These are phyloP conservation scores for Boletus rubropictus DNA, from an alignment of 768 basidiomycete species.

Conservation along the genomic window DNA sequence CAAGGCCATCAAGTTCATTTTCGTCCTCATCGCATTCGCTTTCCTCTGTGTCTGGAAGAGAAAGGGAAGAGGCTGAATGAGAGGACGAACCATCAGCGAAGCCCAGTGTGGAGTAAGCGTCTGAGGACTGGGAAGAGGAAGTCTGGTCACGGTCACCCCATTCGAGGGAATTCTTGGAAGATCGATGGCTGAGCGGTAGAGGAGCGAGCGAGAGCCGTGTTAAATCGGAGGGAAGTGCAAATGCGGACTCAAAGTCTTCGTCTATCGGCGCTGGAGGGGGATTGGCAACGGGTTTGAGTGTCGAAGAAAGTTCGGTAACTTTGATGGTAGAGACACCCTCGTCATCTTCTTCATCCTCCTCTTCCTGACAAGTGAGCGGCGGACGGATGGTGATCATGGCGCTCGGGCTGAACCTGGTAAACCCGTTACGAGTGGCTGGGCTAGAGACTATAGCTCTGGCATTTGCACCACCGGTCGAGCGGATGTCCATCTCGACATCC, in stretches of 20 bases:
- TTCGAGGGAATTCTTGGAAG: slow-evolving; percentile 79
- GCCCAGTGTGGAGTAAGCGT: slow-evolving; percentile 75
- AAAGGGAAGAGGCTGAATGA: slow-evolving; percentile 59
- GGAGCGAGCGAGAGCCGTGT: slow-evolving; percentile 80
- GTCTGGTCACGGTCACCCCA: slow-evolving; percentile 84
- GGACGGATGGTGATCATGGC: slow-evolving; percentile 55
- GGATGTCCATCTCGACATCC: slow-evolving; percentile 73
- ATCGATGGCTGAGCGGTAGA: slow-evolving; percentile 64
- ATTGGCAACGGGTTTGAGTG: slow-evolving; percentile 32
- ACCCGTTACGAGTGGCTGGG: slow-evolving; percentile 38
- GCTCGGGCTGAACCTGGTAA: slow-evolving; percentile 26
- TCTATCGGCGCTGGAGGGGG: slow-evolving; percentile 38
- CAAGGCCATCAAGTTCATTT: slow-evolving; percentile 73
- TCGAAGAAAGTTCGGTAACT: slow-evolving; percentile 45
- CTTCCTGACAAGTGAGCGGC: slow-evolving; percentile 44
- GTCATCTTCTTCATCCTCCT: slow-evolving; percentile 63
- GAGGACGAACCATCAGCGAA: slow-evolving; percentile 71
- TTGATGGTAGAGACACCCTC: slow-evolving; percentile 85
- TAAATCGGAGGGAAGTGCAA: slow-evolving; percentile 74
- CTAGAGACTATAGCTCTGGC: slow-evolving; percentile 35
- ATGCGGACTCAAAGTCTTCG: slow-evolving; percentile 81
- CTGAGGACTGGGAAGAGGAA: slow-evolving; percentile 81
- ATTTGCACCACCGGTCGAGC: slow-evolving; percentile 49
- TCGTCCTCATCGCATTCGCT: slow-evolving; percentile 65
- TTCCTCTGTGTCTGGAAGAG: slow-evolving; percentile 65